Base-by-base conservation (phyloP, 139 green algal species). In the Tetraselmis chui region DNA sequence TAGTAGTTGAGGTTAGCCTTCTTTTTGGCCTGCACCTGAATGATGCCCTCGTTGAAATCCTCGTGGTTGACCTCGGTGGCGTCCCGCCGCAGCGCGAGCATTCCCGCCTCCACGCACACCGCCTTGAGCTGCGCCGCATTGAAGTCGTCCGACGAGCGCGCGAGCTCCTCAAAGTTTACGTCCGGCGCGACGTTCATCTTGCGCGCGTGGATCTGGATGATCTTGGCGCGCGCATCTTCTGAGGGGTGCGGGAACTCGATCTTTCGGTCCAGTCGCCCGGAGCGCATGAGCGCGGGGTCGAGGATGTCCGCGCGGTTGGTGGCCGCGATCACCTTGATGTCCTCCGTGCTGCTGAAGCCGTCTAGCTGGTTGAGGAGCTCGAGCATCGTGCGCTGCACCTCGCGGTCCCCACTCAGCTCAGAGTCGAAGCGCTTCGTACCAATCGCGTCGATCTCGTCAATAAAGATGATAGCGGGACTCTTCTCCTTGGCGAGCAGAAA, bases 401-500 rank as follows among this genome's bases (percentile, higher is more conserved):
- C 95, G 0, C 95, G 86, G 85, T 98, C 96, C n/a, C 96, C 96
- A 59, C 84, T 94, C 29, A 97, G 86, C 86, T 99, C 96, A 28
- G 85, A 93, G 89, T 98, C 96, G 84, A 98, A 98, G 31, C 97
- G 92, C 90, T 98, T 99, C 23, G 97, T 99, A 78, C 97, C 94
- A 80, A 96, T 94, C 59, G 94, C 92, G 81, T 98, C 92, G 58
- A 98, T 94, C 89, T 99, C 97, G 77, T 99, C 97, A 78, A 99
- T 99, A 91, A 99, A 99, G 86, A 99, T 99, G 89, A 99, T 99
- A 86, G 89, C 94, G 2, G 97, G 97, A 1, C 91, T 84, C 92
- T 99, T 99, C 87, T 99, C 97, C 89, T 99, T 99, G 80, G 97
- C 97, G 29, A 99, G 91, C 2, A 94, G 92, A 85, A 99, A 99